phyloP scores from a whole-genome alignment of 108 stramenopile species.

The Cyclostephanos tholiformis region DNA sequence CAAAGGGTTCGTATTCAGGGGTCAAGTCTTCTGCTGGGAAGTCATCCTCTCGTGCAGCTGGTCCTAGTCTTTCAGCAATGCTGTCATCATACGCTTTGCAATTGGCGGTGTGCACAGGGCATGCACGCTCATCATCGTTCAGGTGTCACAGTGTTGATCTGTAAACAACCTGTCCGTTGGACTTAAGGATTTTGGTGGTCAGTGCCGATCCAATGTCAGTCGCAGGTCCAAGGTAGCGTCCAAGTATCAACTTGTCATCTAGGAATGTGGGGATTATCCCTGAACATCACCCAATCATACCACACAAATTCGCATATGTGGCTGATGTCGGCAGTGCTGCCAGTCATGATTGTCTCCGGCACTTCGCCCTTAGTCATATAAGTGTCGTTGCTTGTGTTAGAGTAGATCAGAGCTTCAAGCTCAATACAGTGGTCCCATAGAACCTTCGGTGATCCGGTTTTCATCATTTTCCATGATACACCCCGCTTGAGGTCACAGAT shows the following conservation, averaged over 20 bases:
- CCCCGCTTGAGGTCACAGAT: slow-evolving; percentile 40
- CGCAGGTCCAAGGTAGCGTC: slow-evolving; percentile 23
- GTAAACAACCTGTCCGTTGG: slow-evolving; percentile 17
- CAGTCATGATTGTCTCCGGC: slow-evolving; percentile 19
- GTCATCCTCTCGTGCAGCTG: not conserved
- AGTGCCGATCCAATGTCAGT: slow-evolving; percentile 24
- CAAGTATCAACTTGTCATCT: slow-evolving; percentile 1
- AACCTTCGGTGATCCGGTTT: slow-evolving; percentile 1
- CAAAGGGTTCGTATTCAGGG: not conserved
- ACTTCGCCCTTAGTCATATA: slow-evolving; percentile 11
- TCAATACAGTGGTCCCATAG: slow-evolving; percentile 48
- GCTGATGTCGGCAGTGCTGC: slow-evolving; percentile 30
- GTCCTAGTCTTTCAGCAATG: not conserved
- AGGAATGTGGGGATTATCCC: slow-evolving; percentile 1
- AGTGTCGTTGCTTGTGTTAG: not conserved
- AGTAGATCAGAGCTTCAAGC: not conserved
- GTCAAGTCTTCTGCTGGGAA: slow-evolving; percentile 6
- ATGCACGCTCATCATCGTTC: not conserved
- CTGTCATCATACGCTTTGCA: not conserved
- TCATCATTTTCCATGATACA: slow-evolving; percentile 12
- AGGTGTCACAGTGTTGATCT: slow-evolving; percentile 1
- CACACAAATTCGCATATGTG: no score
- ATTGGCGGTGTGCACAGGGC: not conserved
- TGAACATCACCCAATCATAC: slow-evolving; percentile 5
- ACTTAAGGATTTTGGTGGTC: slow-evolving; percentile 22